Conservation (phyloP, 148 eudicot species). For the Camellia lanceoleosa region DNA sequence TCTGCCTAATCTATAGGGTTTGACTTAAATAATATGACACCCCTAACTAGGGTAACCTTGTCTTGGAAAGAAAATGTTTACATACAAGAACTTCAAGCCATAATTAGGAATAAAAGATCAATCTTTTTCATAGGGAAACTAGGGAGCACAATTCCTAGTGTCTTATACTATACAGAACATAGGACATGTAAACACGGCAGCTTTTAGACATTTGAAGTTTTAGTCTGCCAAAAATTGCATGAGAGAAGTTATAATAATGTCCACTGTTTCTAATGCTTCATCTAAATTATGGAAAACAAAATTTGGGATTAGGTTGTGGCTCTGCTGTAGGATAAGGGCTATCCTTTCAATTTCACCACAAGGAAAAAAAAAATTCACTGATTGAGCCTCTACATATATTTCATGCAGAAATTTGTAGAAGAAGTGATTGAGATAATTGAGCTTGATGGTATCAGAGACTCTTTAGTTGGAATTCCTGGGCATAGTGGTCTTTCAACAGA, state of each 20-base stretch:
- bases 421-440: constrained; percentile 48
- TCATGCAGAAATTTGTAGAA: constrained; percentile 49
- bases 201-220: not conserved
- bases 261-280: not conserved
- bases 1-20: not conserved
- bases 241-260: not conserved
- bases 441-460: constrained; percentile 40
- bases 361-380: not conserved
- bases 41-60: not conserved
- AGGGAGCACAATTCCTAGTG: not conserved
- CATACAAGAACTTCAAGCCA: not conserved
- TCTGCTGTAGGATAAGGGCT: not conserved
- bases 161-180: not conserved
- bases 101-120: not conserved
- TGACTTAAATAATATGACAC: not conserved
- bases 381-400: not conserved
- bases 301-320: not conserved
- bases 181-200: not conserved
- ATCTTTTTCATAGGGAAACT: too few relatives aligned
- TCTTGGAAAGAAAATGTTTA: not conserved
- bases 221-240: not conserved
- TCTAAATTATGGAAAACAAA: not conserved
- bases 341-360: not conserved
- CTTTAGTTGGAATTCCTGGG: constrained; percentile 54
- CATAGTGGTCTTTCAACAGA: constrained; percentile 53